Conservation (phyloP, 1,139 yeast species). For the Saccharomyces pastorianus region DNA sequence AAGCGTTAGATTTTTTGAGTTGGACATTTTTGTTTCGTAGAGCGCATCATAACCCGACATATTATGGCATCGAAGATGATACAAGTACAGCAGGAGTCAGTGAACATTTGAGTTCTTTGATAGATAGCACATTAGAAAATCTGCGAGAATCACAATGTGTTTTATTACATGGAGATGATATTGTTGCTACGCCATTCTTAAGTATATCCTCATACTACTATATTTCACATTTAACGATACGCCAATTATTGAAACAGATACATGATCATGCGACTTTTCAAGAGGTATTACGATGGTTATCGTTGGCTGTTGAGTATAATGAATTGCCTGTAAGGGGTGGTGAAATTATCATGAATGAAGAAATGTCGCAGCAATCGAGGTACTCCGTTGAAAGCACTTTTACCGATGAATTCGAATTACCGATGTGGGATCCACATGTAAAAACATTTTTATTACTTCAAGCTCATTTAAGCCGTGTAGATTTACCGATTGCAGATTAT, state of each 20-base stretch:
- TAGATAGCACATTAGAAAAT: constrained; percentile 63
- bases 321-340: constrained; percentile 93
- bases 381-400: constrained; percentile 49
- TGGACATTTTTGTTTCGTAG: constrained; percentile 94
- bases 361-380: constrained; percentile 73
- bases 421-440: constrained; percentile 93
- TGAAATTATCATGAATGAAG: constrained; percentile 86
- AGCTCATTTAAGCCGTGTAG: constrained; percentile 76
- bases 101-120: constrained; percentile 58
- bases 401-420: constrained; percentile 42
- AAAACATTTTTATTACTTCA: constrained; percentile 80
- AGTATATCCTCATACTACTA: constrained; percentile 87
- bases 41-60: constrained; percentile 92
- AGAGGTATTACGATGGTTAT: constrained; percentile 62
- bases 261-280: constrained; percentile 47
- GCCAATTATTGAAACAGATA: constrained; percentile 54
- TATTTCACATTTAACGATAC: constrained; percentile 81
- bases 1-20: constrained; percentile 84
- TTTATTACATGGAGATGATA: constrained; percentile 37
- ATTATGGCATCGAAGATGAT: constrained; percentile 73
- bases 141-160: constrained; percentile 72
- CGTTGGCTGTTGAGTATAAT: constrained; percentile 82
- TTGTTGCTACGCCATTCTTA: constrained; percentile 70
- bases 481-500: constrained; percentile 90
- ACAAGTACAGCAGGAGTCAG: constrained; percentile 58